Conservation (phyloP, 768 basidiomycete species). For the Cyathus striatus region DNA sequence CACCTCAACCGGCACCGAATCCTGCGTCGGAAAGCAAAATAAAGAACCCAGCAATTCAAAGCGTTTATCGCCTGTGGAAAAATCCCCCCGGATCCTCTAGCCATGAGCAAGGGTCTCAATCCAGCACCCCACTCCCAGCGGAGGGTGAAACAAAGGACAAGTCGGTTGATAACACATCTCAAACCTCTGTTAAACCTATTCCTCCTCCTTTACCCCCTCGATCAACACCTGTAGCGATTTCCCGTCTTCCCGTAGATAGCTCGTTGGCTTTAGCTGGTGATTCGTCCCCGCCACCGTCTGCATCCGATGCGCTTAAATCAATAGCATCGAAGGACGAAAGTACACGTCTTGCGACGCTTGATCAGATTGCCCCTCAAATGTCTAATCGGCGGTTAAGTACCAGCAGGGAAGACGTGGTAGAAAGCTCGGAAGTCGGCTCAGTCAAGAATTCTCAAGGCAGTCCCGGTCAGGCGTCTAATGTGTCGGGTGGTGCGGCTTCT, state of each 20-base stretch:
- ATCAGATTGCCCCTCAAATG: not conserved
- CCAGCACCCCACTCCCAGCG: constrained; percentile 12
- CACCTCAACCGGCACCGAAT: constrained; percentile 32
- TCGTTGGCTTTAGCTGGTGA: constrained; percentile 2
- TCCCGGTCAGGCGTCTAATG: constrained; percentile 2
- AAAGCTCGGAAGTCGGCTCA: too few species aligned
- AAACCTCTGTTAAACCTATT: constrained; percentile 11
- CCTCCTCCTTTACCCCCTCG: constrained; percentile 36
- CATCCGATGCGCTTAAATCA: constrained; percentile 52
- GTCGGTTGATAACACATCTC: not conserved
- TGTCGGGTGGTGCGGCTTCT: too few species aligned
- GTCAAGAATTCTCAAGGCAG: not conserved
- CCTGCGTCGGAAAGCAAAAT: constrained; percentile 29
- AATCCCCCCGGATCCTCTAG: constrained; percentile 25
- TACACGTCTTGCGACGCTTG: constrained; percentile 10
- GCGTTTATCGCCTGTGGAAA: constrained; percentile 75
- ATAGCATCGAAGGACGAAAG: constrained; percentile 46
- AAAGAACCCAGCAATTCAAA: constrained; percentile 57
- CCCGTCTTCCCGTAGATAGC: constrained; percentile 3
- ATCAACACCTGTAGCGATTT: constrained; percentile 23
- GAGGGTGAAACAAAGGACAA: constrained; percentile 5
- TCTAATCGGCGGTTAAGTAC: not conserved
- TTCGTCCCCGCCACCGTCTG: constrained; percentile 22
- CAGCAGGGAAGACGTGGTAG: too few species aligned
- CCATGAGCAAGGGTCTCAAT: constrained; percentile 20